Base-by-base conservation (phyloP, 2,329 filamentous ascomycete genomes). In the Elsinoe batatas region DNA sequence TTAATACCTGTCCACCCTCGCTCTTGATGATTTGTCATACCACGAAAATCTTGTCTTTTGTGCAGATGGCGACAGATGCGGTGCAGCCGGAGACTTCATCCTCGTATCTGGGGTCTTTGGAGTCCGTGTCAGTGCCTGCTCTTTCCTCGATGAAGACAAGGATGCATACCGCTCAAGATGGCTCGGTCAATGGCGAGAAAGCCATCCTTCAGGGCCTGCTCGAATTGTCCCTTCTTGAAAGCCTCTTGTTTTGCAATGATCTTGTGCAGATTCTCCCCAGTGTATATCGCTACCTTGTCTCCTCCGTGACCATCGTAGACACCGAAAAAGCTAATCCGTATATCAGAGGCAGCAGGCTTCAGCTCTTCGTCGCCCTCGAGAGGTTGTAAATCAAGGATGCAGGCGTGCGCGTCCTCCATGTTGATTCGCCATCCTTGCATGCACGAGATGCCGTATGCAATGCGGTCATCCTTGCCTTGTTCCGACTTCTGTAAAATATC, bases 401-500 rank as follows among this genome's bases (percentile, higher is more conserved):
- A 81, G 59, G 88, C 88, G 75, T 98, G 93, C 61, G 93, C 84
- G 71, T 98, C 93, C 73, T 98, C 93, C 93, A 98, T 98, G 78
- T 88, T 95, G 76, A 98, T 97, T 76, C 93, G 87, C 93, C 93
- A 98, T 78, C 93, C 93, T 75, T 98, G 93, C 93, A 98, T 98
- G 74, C 90, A 90, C 63, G 93, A 98, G 63, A 97, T 84, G 69
- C 93, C 93, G 73, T 88, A 98, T 69, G 93, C 75, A 69, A 95
- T 83, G 69, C 88, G 85, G 62, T 95, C 90, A 87, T 97, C 91
- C 76, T 89, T 84, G 74, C 91, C 91, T 69, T 84, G 84, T 71
- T 86, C 84, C 67, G 93, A 98, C 75, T 84, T 79, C 93, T 97
- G 67, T 43, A 58, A 53, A 22, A 26, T n/a, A 55, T 11, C 30